Percentiles rank a stretch among this genome's conserved stretches.
Conservation (phyloP, 257 asterid genomes). For the Cordia subcordata region DNA sequence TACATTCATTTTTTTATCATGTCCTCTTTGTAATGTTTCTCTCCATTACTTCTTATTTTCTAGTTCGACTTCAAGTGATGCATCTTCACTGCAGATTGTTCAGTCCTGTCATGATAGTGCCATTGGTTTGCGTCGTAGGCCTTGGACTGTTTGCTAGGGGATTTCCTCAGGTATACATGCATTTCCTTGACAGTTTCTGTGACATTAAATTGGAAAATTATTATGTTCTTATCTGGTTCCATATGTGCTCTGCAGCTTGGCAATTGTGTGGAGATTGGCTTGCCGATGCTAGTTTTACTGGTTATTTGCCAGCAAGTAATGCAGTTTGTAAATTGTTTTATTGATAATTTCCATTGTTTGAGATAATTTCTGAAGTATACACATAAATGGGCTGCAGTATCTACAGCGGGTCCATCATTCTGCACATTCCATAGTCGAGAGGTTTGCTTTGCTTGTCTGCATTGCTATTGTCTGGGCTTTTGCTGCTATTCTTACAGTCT, state of each 20-base stretch:
- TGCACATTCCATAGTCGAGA: constrained; percentile 66
- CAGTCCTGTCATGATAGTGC: constrained; percentile 74
- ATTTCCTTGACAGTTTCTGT: not conserved
- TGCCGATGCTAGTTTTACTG: constrained; percentile 82
- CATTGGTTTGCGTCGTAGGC: constrained; percentile 77
- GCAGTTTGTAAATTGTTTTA: not conserved
- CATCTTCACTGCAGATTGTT: constrained; percentile 44
- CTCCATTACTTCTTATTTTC: not conserved
- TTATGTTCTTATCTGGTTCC: constrained; percentile 10
- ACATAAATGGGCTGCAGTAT: constrained; percentile 44
- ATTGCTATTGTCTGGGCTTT: constrained; percentile 78
- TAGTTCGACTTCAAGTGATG: not conserved
- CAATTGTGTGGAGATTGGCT: constrained; percentile 80
- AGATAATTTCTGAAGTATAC: not conserved
- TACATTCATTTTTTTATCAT: not conserved
- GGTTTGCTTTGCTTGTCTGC: constrained; percentile 85
- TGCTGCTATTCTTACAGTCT: constrained; percentile 94
- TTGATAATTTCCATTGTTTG: not conserved
- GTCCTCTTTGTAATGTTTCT: not conserved
- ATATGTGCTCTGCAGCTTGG: constrained; percentile 47
- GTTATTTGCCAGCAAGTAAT: constrained; percentile 77
- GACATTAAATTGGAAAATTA: constrained; percentile 1
- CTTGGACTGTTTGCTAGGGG: constrained; percentile 87
- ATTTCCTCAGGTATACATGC: constrained; percentile 69
- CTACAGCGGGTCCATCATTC: constrained; percentile 57